Conservation (phyloP, 305 asterid genomes). For the Salvia sclarea region DNA sequence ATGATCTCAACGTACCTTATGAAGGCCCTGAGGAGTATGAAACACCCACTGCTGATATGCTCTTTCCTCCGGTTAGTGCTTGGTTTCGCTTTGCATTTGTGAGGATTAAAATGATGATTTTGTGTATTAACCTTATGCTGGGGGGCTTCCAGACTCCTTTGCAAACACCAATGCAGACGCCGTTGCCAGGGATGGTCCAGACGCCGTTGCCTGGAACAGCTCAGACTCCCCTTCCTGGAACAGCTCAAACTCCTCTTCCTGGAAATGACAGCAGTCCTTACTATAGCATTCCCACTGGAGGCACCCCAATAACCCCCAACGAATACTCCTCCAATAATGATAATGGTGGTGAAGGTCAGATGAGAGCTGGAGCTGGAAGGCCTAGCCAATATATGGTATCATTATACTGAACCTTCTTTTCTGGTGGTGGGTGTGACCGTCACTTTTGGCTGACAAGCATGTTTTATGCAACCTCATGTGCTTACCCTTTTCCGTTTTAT, state of each 20-base stretch:
- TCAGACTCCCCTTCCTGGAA: constrained; percentile 72
- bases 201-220: constrained; percentile 77
- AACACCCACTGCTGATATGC: constrained; percentile 92
- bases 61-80: constrained; percentile 85
- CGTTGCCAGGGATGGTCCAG: constrained; percentile 65
- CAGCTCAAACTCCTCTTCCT: constrained; percentile 65
- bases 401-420: constrained; percentile 16
- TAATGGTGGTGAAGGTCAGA: constrained; percentile 52
- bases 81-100: not conserved
- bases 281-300: constrained; percentile 77
- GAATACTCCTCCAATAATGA: constrained; percentile 63
- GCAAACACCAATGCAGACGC: constrained; percentile 55
- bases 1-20: constrained; percentile 90
- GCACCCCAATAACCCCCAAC: constrained; percentile 86
- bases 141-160: constrained; percentile 45
- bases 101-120: not conserved
- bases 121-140: not conserved
- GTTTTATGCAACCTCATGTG: not conserved
- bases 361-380: constrained; percentile 64
- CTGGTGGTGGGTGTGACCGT: constrained; percentile 18
- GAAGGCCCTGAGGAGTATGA: constrained; percentile 96
- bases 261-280: constrained; percentile 66
- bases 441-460: constrained; percentile 10
- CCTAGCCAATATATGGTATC: constrained; percentile 81
- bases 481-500: not conserved